Percentiles rank a stretch among this genome's conserved stretches.
phyloP scores from a whole-genome alignment of 2,329 filamentous ascomycete genomes.

The Cladosporium sp. region DNA sequence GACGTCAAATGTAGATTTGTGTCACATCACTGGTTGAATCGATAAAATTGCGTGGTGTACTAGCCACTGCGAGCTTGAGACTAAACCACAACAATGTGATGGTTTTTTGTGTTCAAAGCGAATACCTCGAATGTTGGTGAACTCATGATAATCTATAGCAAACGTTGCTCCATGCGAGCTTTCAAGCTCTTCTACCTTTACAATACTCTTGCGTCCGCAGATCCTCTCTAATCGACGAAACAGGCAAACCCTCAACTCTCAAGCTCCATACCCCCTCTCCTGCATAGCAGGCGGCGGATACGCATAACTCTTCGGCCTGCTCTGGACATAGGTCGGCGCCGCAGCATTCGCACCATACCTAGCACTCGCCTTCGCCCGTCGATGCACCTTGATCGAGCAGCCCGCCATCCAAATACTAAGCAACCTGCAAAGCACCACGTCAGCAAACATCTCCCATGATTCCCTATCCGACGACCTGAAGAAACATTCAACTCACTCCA shows the following conservation, averaged over 20 bases:
- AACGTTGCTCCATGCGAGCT: not conserved
- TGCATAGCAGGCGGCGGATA: not conserved
- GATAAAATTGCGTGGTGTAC: not conserved
- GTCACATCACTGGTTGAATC: not conserved
- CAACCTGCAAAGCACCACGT: not conserved
- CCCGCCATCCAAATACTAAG: slow-evolving; percentile 16
- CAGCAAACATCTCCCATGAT: not conserved
- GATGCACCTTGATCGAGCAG: slow-evolving; percentile 13
- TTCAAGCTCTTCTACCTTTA: not conserved
- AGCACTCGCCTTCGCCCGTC: not conserved
- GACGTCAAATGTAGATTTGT: not conserved
- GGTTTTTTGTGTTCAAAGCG: not conserved
- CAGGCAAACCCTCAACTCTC: not conserved
- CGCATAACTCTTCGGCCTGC: not conserved
- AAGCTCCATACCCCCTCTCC: not conserved
- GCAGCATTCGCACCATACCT: not conserved
- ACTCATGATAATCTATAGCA: not conserved
- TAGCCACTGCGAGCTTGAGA: not conserved
- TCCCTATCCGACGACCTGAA: not conserved
- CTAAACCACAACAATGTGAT: not conserved
- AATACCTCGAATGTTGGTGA: not conserved
- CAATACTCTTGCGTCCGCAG: not conserved
- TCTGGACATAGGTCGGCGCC: not conserved
- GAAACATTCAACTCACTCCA: slow-evolving; percentile 3
- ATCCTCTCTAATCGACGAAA: not conserved